A percentile compares a stretch with the other conserved stretches of the same genome.
phyloP scores from a whole-genome alignment of 2,329 filamentous ascomycete genomes.

The Penicillium sp. region DNA sequence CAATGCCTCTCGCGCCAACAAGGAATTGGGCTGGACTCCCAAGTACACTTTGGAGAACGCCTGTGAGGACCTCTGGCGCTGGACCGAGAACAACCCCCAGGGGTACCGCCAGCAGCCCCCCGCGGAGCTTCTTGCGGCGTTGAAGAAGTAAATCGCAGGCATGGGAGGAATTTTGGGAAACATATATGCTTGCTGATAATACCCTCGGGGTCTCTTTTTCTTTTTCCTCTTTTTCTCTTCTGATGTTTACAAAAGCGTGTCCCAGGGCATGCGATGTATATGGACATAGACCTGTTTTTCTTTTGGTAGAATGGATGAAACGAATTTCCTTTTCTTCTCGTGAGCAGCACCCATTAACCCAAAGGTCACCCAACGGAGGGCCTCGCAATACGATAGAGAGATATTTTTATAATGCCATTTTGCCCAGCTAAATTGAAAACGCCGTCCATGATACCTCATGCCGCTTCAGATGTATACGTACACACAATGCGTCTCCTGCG shows the following conservation, averaged over 20 bases:
- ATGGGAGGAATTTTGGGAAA: too few species aligned
- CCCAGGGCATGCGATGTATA: constrained; percentile 1
- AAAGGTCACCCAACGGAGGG: not conserved
- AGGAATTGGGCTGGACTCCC: constrained; percentile 88
- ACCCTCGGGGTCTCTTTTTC: not conserved
- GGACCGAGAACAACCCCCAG: constrained; percentile 94
- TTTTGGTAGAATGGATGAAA: constrained; percentile 27
- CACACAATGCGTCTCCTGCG: not conserved
- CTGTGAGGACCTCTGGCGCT: constrained; percentile 90
- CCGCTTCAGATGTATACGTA: not conserved
- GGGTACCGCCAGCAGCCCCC: constrained; percentile 93
- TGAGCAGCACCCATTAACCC: not conserved
- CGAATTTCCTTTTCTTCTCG: constrained; percentile 30
- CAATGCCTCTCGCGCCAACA: constrained; percentile 78
- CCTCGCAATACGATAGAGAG: too few species aligned
- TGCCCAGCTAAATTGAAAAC: not conserved
- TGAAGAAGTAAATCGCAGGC: constrained; percentile 30
- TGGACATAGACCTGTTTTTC: constrained; percentile 13
- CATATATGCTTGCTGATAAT: not conserved
- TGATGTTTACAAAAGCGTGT: not conserved
- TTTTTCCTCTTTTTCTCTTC: not conserved
- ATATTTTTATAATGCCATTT: not conserved
- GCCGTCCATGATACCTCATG: not conserved
- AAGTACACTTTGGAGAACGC: constrained; percentile 85
- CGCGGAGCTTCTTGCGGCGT: constrained; percentile 62